Base-by-base conservation (phyloP, 2,329 filamentous ascomycete species). In the Cladophialophora immunda region DNA sequence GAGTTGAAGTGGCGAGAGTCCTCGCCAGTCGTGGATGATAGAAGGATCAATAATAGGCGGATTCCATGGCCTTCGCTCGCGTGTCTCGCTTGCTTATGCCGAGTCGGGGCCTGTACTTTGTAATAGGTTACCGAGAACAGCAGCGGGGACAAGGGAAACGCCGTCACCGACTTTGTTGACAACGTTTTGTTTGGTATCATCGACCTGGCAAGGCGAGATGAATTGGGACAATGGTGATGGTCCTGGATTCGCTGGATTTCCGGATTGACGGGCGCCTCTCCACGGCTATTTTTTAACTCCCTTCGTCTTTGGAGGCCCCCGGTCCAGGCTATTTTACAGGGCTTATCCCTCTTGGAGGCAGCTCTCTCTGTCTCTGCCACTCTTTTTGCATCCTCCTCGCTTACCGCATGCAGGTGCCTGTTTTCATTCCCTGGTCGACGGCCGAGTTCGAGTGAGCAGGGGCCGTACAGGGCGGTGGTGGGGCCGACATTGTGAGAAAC, bases 401-500 rank as follows among this genome's bases (percentile, higher is more conserved):
- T 61, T 61, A 61, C 58, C 58, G 58, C 45, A 29, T 61, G 58
- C 45, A 54, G 30, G 58, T 53, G 5, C 15, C 58, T 53, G 30
- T 52, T 61, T 52, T 38, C 34, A 36, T 32, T 30, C 22, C 27
- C 29, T 41, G 4, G 4, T n/a, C 3, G 17, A 2, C 38, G 38
- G 4, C 15, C 38, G 38, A 41, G 38, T 41, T 41, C 38, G 38
- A 41, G 38, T 19, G 38, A 41, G 38, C 38, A 41, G 38, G 38
- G 17, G 45, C 6, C 45, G 45, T 22, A 25, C 11, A 50, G 19
- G 19, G 19, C 45, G 45, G 45, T 50, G 45, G 45, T 50, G 45
- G 45, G 45, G 45, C n/a, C 15, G 38, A 41, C 17, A n/a, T 17
- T 4, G 2, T n/a, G 15, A 13, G 13, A 38, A 15, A 34, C 7